Evolutionary conservation across 2,329 filamentous ascomycete species (phyloP), one percentile per base, ranked within the genome.

Genomic region (Aspergillus unguis): DNA sequence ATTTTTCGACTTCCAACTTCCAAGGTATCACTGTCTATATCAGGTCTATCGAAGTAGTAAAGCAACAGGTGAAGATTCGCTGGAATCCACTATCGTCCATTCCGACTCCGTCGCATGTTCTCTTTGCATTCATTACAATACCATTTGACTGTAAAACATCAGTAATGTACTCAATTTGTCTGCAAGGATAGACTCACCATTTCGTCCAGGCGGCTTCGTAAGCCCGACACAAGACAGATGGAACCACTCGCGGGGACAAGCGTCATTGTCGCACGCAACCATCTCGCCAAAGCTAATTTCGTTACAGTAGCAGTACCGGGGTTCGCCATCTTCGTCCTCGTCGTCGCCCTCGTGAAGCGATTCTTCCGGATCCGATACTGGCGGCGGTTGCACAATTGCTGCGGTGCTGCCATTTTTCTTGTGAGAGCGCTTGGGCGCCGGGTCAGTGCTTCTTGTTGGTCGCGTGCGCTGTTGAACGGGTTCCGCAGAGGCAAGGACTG

Each of bases 271-370:
- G 65, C 88, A 92, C 2, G 86, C 88, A 40, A 92, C 87, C 88
- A 92, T 92, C 72, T 90, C 87, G 23, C 88, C 88, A 65, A 90
- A 92, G 63, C 87, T 90, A 50, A 90, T 85, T 44, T 85, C 82
- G 61, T 90, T 87, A 69, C 88, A 91, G 71, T 89, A 89, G 70
- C 88, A 90, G 69, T 92, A 92, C 10, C 84, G 78, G 35, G 85
- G 86, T 66, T 92, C 88, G 58, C 88, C 83, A 3, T 80, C 83
- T 55, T 87, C 85, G 35, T 79, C 77, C 33, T 87, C 84, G 6
- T 84, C 83, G 9, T 84, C 85, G 1, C 76, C 76, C 26, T 77
- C 77, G 25, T 71, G 65, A 6, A 71, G 63, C 3, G 71, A 71
- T 10, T 78, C 75, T 55, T 61, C 73, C 11, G 76, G 71, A 47